Evolutionary conservation across 768 basidiomycete genomes (phyloP).

Genomic region (Suillus alpinus): DNA sequence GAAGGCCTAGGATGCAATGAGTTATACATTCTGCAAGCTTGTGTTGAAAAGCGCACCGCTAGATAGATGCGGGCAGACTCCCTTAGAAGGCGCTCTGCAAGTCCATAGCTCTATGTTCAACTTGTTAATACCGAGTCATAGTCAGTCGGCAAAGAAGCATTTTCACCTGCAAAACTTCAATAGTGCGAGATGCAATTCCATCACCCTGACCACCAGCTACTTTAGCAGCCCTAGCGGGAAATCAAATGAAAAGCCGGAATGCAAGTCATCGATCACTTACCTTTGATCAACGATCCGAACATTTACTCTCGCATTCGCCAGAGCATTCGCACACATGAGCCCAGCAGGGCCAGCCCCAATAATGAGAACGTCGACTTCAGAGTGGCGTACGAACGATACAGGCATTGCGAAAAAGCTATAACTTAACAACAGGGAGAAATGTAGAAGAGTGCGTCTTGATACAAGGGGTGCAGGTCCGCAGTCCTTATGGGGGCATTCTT

Average conservation of each 20-base stretch:
- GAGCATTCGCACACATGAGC: conserved; percentile 40
- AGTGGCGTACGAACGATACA: conserved; percentile 8
- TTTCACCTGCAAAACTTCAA: conserved; percentile 45
- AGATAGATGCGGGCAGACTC: conserved; percentile 66
- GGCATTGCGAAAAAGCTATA: not conserved
- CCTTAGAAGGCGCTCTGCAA: conserved; percentile 57
- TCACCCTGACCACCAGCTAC: conserved; percentile 25
- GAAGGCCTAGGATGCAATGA: conserved; percentile 50
- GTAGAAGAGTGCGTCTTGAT: conserved; percentile 1
- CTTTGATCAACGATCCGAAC: conserved; percentile 41
- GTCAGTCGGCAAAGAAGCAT: not conserved
- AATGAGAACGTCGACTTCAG: conserved; percentile 39
- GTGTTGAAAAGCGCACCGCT: conserved; percentile 44
- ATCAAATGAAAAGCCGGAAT: not conserved
- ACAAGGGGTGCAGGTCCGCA: not conserved
- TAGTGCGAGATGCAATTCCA: conserved; percentile 24
- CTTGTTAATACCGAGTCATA: not conserved
- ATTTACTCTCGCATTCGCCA: conserved; percentile 36
- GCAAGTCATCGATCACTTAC: conserved; percentile 13
- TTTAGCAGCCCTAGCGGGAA: conserved; percentile 11
- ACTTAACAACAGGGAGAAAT: not conserved
- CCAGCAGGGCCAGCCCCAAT: conserved; percentile 45
- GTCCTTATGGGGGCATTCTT: not conserved
- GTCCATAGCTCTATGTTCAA: conserved; percentile 62
- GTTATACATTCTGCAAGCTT: not conserved